phyloP scores from a whole-genome alignment of 306 rosid genomes.

The Prunus mume region DNA sequence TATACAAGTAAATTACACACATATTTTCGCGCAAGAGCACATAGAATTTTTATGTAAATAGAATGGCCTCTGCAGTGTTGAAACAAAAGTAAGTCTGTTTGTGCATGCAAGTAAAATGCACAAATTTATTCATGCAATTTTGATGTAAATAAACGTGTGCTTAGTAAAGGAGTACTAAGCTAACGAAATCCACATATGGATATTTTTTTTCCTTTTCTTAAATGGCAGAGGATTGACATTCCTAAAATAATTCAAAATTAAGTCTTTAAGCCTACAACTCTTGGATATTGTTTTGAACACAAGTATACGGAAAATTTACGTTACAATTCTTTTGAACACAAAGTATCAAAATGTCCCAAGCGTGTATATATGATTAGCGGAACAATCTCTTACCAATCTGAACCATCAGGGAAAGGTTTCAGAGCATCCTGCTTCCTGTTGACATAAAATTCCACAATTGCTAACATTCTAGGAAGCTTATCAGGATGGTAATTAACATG shows the following conservation, averaged over 20 bases:
- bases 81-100: neutral
- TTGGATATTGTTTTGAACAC: neutral
- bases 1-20: no score
- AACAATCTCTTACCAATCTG: constrained; percentile 38
- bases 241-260: neutral
- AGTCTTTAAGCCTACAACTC: neutral
- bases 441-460: constrained; percentile 70
- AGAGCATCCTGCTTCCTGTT: constrained; percentile 74
- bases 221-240: neutral
- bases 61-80: neutral
- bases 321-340: constrained; percentile 8
- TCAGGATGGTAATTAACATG: constrained; percentile 91
- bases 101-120: neutral
- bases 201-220: neutral
- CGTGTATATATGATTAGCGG: constrained; percentile 6
- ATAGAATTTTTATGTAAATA: no score
- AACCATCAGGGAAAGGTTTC: constrained; percentile 79
- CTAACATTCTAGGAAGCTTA: constrained; percentile 77
- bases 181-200: neutral
- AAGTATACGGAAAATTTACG: constrained; percentile 3
- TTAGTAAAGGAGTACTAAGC: no score
- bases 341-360: constrained; percentile 13
- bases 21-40: no score
- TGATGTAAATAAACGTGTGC: no score
- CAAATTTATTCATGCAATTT: neutral